These are phyloP conservation scores for Candida nanaspora DNA, from an alignment of 805 yeast genomes.

Conservation along the genomic window DNA sequence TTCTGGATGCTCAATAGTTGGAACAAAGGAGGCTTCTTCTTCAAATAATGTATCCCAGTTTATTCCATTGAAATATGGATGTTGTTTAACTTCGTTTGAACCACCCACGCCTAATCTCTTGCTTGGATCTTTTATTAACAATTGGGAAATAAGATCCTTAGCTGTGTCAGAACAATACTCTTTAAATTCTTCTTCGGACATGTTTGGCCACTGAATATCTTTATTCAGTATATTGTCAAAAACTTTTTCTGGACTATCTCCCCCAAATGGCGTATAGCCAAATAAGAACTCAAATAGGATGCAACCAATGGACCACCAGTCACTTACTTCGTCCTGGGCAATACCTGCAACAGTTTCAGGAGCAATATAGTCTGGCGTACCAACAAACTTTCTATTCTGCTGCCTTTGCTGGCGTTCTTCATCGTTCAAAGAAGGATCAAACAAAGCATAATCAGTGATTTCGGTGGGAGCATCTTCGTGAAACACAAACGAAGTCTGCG, in stretches of 20 bases:
- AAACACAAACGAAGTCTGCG: slow-evolving; percentile 52
- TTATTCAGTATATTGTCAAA: slow-evolving; percentile 75
- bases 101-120: slow-evolving; percentile 74
- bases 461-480: slow-evolving; percentile 36
- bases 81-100: slow-evolving; percentile 68
- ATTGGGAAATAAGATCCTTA: slow-evolving; percentile 58
- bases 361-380: slow-evolving; percentile 96
- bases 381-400: slow-evolving; percentile 67
- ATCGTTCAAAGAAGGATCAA: slow-evolving; percentile 46
- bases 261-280: slow-evolving; percentile 95
- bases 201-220: slow-evolving; percentile 77
- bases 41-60: slow-evolving; percentile 69
- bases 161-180: slow-evolving; percentile 58
- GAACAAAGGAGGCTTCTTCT: slow-evolving; percentile 78
- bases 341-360: slow-evolving; percentile 90
- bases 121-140: slow-evolving; percentile 58
- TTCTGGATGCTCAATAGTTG: slow-evolving; percentile 70
- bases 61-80: slow-evolving; percentile 66
- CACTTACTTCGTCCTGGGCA: slow-evolving; percentile 79
- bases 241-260: slow-evolving; percentile 67
- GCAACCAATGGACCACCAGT: slow-evolving; percentile 99
- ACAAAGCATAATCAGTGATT: slow-evolving; percentile 49
- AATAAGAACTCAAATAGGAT: slow-evolving; percentile 84
- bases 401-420: slow-evolving; percentile 35
- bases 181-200: slow-evolving; percentile 45